These are phyloP conservation scores for Acacia acuminata DNA, from an alignment of 306 rosid genomes.

Conservation along the genomic window DNA sequence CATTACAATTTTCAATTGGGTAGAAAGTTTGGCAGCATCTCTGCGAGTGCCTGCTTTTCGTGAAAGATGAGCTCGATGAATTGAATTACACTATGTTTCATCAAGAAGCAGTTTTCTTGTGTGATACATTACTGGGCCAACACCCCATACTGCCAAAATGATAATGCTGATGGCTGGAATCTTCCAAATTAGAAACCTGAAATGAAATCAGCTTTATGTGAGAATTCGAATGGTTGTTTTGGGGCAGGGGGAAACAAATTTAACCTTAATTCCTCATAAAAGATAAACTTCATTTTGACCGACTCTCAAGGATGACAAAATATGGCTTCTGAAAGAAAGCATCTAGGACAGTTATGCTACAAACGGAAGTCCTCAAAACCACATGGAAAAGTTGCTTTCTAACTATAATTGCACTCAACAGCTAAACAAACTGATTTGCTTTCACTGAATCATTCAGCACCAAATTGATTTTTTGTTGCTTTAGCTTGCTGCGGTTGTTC, in stretches of 20 bases:
- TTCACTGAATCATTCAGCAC: too few relatives aligned
- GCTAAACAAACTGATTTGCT: not conserved
- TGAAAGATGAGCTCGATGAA: not conserved
- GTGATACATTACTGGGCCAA: conserved; percentile 67
- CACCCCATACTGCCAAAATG: conserved; percentile 83
- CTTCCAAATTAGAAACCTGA: conserved; percentile 37
- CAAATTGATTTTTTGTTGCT: too few relatives aligned
- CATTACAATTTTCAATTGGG: not conserved
- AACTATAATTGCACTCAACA: not conserved
- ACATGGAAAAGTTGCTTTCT: not conserved
- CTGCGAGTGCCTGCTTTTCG: conserved; percentile 38
- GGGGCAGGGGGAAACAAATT: conserved; percentile 1
- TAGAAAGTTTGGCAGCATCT: conserved; percentile 32
- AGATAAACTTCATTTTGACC: not conserved
- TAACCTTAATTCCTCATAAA: conserved; percentile 12
- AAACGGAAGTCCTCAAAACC: not conserved
- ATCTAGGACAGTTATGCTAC: not conserved
- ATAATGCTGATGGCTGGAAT: conserved; percentile 62
- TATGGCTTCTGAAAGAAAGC: conserved; percentile 2
- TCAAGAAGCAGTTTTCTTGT: conserved; percentile 43
- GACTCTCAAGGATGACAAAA: conserved; percentile 6
- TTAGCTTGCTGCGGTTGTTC: too few relatives aligned
- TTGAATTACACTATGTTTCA: not conserved
- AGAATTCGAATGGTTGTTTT: conserved; percentile 16
- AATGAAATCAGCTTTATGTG: conserved; percentile 24